Percentiles rank a stretch among this genome's conserved stretches.
phyloP scores from a whole-genome alignment of 352 stramenopile genomes.

The Phytophthora quininea region DNA sequence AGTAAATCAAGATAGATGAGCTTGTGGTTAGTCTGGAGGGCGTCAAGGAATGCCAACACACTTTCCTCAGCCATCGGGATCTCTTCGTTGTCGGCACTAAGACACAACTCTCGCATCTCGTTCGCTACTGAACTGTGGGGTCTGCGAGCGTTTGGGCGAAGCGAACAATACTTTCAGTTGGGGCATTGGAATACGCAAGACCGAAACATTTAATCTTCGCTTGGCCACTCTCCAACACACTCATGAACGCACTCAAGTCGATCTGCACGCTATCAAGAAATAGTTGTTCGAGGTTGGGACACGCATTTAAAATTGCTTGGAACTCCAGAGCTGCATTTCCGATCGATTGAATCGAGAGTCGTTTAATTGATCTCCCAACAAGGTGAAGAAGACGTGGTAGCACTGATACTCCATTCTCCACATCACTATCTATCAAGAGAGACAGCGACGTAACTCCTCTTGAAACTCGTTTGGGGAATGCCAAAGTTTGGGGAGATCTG shows the following conservation, averaged over 20 bases:
- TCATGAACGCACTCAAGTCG: conserved; percentile 28
- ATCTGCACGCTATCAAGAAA: conserved; percentile 35
- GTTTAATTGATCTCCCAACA: conserved; percentile 21
- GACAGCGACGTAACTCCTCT: conserved; percentile 26
- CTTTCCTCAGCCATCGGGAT: conserved; percentile 27
- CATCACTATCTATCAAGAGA: conserved; percentile 30
- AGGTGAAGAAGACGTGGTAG: conserved; percentile 26
- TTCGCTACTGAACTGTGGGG: conserved; percentile 14
- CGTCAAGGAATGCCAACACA: conserved; percentile 22
- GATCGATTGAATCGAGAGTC: conserved; percentile 28
- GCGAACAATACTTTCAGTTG: conserved; percentile 21
- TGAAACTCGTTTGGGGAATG: neutral
- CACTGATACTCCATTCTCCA: conserved; percentile 11
- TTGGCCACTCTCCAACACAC: conserved; percentile 23
- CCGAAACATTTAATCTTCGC: conserved; percentile 21
- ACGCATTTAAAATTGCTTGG: conserved; percentile 18
- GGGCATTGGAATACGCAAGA: conserved; percentile 20
- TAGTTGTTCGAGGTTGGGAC: conserved; percentile 29
- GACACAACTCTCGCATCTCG: conserved; percentile 31
- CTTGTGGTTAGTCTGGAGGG: conserved; percentile 34
- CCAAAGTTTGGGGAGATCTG: neutral
- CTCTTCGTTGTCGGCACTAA: conserved; percentile 33
- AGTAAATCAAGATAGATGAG: conserved; percentile 34
- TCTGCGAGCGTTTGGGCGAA: conserved; percentile 30
- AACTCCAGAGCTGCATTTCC: conserved; percentile 17